These are phyloP conservation scores for Ophiobolus disseminans DNA, from an alignment of 2,329 filamentous ascomycete genomes.

Conservation along the genomic window DNA sequence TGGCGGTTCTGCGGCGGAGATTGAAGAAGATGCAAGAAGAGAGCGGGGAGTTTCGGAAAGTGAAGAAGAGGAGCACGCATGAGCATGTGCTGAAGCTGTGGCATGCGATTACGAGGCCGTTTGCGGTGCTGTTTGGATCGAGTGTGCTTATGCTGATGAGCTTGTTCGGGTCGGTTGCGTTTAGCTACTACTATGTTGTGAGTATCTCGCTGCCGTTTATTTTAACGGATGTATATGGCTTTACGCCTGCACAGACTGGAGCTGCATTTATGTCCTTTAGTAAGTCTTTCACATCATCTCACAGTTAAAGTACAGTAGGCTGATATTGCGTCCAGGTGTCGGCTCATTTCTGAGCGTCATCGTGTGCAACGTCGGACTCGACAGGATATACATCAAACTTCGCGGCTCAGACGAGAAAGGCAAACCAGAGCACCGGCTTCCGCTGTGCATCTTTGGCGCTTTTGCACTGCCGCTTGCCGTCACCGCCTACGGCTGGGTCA, in stretches of 20 bases:
- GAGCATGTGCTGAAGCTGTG: conserved; percentile 38
- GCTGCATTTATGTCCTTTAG: conserved; percentile 64
- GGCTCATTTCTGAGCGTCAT: conserved; percentile 59
- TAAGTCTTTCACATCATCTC: conserved; percentile 25
- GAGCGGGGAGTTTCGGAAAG: conserved; percentile 15
- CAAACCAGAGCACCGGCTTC: conserved; percentile 63
- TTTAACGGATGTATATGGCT: conserved; percentile 50
- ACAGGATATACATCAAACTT: conserved; percentile 62
- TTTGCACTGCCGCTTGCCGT: conserved; percentile 57
- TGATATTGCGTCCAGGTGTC: conserved; percentile 44
- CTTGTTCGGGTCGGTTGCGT: conserved; percentile 52
- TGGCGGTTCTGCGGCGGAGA: conserved; percentile 57
- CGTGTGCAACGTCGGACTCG: conserved; percentile 60
- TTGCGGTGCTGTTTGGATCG: conserved; percentile 56
- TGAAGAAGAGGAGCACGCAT: conserved; percentile 18
- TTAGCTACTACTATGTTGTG: conserved; percentile 57
- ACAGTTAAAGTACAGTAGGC: neutral
- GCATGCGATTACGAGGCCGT: conserved; percentile 51
- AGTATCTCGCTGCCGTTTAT: conserved; percentile 56
- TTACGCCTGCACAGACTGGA: conserved; percentile 61
- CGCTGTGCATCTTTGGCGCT: conserved; percentile 58
- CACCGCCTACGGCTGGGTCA: conserved; percentile 60
- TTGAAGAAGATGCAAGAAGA: conserved; percentile 28
- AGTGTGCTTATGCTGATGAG: conserved; percentile 62
- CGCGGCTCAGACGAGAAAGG: conserved; percentile 52